phyloP scores from a whole-genome alignment of 2,329 filamentous ascomycete genomes.

The Stemphylium lycopersici region DNA sequence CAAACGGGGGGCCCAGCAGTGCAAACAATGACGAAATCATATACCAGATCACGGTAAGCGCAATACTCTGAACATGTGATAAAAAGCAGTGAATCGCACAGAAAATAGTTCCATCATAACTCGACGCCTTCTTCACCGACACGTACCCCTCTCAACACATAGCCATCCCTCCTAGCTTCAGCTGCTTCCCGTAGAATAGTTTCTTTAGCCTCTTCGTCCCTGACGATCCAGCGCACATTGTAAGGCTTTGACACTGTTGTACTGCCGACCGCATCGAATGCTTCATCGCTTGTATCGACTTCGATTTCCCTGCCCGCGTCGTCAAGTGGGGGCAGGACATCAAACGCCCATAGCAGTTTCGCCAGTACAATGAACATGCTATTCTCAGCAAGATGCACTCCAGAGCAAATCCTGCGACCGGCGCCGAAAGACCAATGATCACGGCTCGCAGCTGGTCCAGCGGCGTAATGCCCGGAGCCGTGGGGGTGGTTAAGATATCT shows the following conservation, averaged over 20 bases:
- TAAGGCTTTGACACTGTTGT: conserved; percentile 46
- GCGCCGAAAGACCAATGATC: conserved; percentile 50
- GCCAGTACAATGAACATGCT: conserved; percentile 52
- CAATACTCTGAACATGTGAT: not conserved
- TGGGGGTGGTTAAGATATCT: conserved; percentile 48
- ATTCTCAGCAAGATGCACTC: conserved; percentile 52
- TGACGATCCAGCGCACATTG: conserved; percentile 29
- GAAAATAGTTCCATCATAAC: not conserved
- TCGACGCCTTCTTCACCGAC: conserved; percentile 39
- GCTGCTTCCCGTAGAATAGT: conserved; percentile 36
- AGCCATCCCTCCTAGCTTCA: conserved; percentile 38
- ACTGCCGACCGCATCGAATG: conserved; percentile 36
- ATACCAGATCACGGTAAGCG: not conserved
- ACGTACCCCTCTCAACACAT: conserved; percentile 37
- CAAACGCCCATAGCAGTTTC: conserved; percentile 57
- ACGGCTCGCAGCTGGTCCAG: conserved; percentile 43
- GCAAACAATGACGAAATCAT: not conserved
- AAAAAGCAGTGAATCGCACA: not conserved
- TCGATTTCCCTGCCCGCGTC: conserved; percentile 46
- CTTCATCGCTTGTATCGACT: conserved; percentile 44
- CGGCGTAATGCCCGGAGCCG: conserved; percentile 42
- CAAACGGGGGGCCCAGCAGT: conserved; percentile 6
- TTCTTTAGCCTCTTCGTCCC: conserved; percentile 26
- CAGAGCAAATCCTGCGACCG: conserved; percentile 53
- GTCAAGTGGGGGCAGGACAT: conserved; percentile 48